Base-by-base conservation (phyloP, 192 early-diverging fungal species). In the Lobosporangium transversale region DNA sequence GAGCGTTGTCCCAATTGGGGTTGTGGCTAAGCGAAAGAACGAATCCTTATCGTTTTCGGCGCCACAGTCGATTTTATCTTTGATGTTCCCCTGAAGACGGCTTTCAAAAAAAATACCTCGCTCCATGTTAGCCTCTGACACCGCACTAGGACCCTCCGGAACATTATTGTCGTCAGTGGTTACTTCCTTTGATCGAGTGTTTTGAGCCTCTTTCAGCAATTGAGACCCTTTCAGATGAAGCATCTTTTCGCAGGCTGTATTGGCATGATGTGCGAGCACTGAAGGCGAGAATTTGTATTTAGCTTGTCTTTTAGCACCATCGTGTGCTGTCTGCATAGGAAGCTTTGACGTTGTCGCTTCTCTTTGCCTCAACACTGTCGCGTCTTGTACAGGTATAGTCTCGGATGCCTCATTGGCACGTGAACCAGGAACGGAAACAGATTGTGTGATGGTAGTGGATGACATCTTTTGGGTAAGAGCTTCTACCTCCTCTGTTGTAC, bases 201-300 rank as follows among this genome's bases (percentile, higher is more conserved):
- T n/a, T 9, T 24, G 58, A 5, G 58, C 12, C 14, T 67, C 21
- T 18, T 23, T n/a, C 64, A 51, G 62, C 9, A 67, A 65, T 24
- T 76, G 57, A 9, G 17, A 42, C 17, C 73, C 73, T 24, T 67
- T 62, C n/a, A 76, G 44, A 26, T 76, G 59, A 1, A 76, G 54
- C 73, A 76, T 76, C 31, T 76, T 76, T 58, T 76, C 73, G 45
- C 73, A 76, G 10, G 59, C 31, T 6, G 73, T 76, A 24, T 67
- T 66, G 14, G 73, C 63, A 35, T 76, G 59, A 33, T 67, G 65
- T 2, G 73, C 73, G 0, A 76, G 59, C 4, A 62, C 65, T 1
- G 73, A 76, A 10, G 73, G 73, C 17, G 73, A 67, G 23, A 57
- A 76, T 29, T 61, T 66, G 64, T 61, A 76, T 18, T 48, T 44